A percentile compares a stretch with the other conserved stretches of the same genome.
phyloP scores from a whole-genome alignment of 176 grass and related monocot genomes.

The Thinopyrum elongatum region DNA sequence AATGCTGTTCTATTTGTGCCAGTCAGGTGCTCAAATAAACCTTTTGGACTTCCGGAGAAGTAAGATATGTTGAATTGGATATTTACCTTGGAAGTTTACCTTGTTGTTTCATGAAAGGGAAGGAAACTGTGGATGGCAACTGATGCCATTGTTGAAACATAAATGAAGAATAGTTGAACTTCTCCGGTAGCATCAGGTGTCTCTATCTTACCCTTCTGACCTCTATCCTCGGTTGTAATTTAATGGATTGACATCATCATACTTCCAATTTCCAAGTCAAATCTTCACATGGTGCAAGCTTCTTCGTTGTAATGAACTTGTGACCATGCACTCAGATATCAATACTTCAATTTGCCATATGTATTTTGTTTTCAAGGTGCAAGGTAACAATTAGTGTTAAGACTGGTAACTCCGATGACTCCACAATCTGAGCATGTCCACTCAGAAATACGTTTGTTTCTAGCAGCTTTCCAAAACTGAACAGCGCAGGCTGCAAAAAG shows the following conservation, averaged over 20 bases:
- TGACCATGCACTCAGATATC: neutral
- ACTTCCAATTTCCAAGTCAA: no score
- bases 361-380: conserved; percentile 1
- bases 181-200: no score
- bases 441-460: no score
- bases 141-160: neutral
- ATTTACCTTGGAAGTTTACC: neutral
- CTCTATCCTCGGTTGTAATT: no score
- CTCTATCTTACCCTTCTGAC: no score
- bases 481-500: no score
- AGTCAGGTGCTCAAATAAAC: neutral
- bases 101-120: neutral
- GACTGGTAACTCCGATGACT: neutral
- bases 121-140: neutral
- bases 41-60: neutral
- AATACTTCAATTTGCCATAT: neutral
- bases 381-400: neutral
- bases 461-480: no score
- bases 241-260: no score
- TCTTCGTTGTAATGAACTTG: neutral
- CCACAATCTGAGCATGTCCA: no score
- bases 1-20: neutral
- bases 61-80: conserved; percentile 4
- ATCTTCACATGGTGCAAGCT: neutral
- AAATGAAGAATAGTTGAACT: neutral